phyloP scores from a whole-genome alignment of 176 grass and related monocot species.

The Cocos nucifera region DNA sequence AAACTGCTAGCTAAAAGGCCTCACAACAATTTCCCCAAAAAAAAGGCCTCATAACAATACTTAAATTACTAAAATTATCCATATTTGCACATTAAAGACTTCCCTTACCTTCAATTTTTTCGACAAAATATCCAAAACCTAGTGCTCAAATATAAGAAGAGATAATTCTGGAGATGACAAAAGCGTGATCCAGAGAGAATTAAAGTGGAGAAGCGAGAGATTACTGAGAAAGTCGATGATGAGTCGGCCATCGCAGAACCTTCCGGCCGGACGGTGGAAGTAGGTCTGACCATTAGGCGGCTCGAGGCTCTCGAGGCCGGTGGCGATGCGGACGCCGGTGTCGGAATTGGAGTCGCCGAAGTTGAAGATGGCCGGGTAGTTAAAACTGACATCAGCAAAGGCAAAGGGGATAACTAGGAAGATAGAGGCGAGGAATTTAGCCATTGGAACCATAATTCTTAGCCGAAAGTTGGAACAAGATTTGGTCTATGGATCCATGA shows the following conservation, averaged over 20 bases:
- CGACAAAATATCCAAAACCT: no score
- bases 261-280: constrained; percentile 61
- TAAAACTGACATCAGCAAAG: constrained; percentile 32
- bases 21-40: no score
- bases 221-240: constrained; percentile 92
- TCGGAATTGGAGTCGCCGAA: constrained; percentile 99
- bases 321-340: constrained; percentile 70
- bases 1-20: no score
- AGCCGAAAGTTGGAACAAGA: no score
- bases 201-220: constrained; percentile 1
- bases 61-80: no score
- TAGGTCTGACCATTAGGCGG: constrained; percentile 82
- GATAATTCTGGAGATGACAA: no score
- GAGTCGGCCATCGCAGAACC: constrained; percentile 91
- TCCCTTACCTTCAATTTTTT: no score
- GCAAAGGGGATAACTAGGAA: not conserved
- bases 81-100: no score
- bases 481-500: no score
- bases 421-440: not conserved
- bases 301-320: constrained; percentile 63
- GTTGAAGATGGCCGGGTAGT: constrained; percentile 82
- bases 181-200: not conserved
- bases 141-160: no score
- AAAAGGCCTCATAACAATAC: no score
- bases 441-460: no score